These are phyloP conservation scores for Hypoxylon sp. DNA, from an alignment of 2,329 filamentous ascomycete species.

Conservation along the genomic window DNA sequence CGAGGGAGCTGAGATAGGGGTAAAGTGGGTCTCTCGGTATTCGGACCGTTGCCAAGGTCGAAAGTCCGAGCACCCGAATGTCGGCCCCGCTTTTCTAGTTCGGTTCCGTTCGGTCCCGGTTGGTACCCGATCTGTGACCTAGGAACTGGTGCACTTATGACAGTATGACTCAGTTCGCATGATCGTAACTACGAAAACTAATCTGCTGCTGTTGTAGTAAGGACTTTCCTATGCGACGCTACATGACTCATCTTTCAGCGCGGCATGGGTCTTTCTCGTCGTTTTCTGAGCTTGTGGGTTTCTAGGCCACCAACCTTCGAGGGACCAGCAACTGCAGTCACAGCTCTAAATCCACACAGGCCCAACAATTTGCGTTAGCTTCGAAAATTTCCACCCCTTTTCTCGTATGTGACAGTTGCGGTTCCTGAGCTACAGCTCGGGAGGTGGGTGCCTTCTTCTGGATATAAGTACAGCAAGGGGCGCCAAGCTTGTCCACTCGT, in stretches of 20 bases:
- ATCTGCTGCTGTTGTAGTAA: neutral
- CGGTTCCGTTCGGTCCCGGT: neutral
- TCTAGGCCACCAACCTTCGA: neutral
- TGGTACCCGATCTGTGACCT: neutral
- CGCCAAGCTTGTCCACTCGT: neutral
- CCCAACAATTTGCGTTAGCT: neutral
- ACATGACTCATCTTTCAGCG: neutral
- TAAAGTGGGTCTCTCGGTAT: neutral
- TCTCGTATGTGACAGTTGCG: neutral
- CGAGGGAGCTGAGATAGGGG: neutral
- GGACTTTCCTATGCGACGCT: neutral
- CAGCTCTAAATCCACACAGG: neutral
- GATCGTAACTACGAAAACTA: neutral
- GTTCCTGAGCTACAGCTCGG: neutral
- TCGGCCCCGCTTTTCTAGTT: neutral
- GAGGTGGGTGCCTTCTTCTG: neutral
- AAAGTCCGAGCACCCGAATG: constrained; percentile 4
- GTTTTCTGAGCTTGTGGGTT: neutral
- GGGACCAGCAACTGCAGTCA: neutral
- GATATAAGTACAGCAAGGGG: constrained; percentile 4
- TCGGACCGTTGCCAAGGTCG: constrained; percentile 6
- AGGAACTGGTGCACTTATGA: neutral
- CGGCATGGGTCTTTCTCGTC: constrained; percentile 1
- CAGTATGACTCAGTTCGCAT: neutral
- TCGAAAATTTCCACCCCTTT: neutral